Base-by-base conservation (phyloP, 2,329 filamentous ascomycete genomes). In the Colletotrichum sojae region DNA sequence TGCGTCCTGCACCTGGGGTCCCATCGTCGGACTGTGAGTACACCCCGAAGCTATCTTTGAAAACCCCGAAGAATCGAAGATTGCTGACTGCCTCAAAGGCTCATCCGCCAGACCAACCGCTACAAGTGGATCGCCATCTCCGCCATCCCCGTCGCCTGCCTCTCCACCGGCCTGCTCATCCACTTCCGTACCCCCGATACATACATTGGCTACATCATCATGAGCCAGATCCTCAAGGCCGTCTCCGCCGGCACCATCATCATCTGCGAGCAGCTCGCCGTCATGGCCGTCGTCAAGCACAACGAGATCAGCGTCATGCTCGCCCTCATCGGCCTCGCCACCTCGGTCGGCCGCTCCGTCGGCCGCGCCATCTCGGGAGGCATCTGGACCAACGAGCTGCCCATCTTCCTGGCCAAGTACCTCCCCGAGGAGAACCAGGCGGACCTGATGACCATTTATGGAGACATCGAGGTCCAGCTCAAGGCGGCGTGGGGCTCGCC, bases 241-340 rank as follows among this genome's bases (percentile, higher is more conserved):
- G 72, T 89, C 31, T 86, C 84, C 0, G 61, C 70, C 2, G 75
- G 75, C 6, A 72, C 72, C 5, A 72, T 76, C 20, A 73, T 73
- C 67, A 87, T 91, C 59, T 84, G 84, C 59, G 83, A 88, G 65
- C 77, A 81, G 61, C 74, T 81, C 15, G 78, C 79, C 5, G 76
- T 79, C 36, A 75, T 80, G 63, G 75, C 79, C 0, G 75, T 77
- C 1, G 73, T 76, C 6, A 71, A 73, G 9, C 80, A 81, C 71
- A 69, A 76, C 13, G 62, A 78, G 52, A 70, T 79, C 39, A 78
- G 79, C 3, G 74, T 77, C 0, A 76, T 75, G 0, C 74, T 82
- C 9, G 78, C 80, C 4, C 67, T 81, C 13, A 74, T 78, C 0
- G 69, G 71, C 18, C 71, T 80, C 8, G 75, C 77, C 25, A 74